Conservation (phyloP, 441 rosid genomes). For the Eutrema salsugineum region DNA sequence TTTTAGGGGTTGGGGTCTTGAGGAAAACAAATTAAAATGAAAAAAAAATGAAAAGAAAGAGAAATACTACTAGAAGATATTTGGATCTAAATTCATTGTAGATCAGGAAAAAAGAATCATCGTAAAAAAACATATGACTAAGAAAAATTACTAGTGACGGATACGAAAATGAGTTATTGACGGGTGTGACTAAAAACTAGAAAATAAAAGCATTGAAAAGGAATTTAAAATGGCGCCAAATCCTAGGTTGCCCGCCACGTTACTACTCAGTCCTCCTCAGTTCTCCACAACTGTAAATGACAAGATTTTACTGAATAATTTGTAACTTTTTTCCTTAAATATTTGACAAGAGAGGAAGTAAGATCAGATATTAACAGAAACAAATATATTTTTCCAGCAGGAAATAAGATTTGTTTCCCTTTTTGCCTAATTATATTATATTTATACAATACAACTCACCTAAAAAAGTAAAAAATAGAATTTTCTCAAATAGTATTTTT, state of each 20-base stretch:
- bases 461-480: background rate
- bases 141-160: too few species aligned
- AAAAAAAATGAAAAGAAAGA: too few species aligned
- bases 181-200: background rate
- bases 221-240: conserved; percentile 48
- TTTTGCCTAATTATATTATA: background rate
- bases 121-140: too few species aligned
- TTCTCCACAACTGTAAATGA: conserved; percentile 33
- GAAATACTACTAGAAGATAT: too few species aligned
- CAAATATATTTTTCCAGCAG: background rate
- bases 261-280: conserved; percentile 6
- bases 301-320: background rate
- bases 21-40: too few species aligned
- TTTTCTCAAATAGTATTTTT: background rate
- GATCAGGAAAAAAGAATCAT: too few species aligned
- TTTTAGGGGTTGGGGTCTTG: too few species aligned
- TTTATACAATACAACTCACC: background rate
- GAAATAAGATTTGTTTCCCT: background rate
- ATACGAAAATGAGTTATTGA: background rate
- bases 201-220: background rate
- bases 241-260: conserved; percentile 66
- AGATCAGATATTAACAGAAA: conserved; percentile 2
- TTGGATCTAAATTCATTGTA: too few species aligned
- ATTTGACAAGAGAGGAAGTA: conserved; percentile 1
- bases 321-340: background rate